phyloP scores from a whole-genome alignment of 2,329 filamentous ascomycete species.

The Aureobasidium sp. region DNA sequence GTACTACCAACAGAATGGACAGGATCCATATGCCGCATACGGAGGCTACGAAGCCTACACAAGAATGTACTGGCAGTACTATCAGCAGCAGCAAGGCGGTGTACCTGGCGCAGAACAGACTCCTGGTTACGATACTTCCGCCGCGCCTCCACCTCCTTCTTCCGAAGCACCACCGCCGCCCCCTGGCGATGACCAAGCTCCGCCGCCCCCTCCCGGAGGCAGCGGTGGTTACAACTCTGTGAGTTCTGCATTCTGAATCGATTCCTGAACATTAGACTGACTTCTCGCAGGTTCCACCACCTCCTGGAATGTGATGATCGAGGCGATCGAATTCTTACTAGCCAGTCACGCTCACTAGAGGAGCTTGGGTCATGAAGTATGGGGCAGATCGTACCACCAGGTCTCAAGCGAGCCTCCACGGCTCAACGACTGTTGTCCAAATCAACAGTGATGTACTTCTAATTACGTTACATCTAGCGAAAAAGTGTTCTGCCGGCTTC shows the following conservation, averaged over 20 bases:
- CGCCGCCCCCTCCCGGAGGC: slow-evolving; percentile 49
- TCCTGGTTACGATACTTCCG: slow-evolving; percentile 27
- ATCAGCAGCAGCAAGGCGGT: slow-evolving; percentile 18
- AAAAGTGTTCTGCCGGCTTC: not conserved
- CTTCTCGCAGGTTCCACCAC: slow-evolving; percentile 42
- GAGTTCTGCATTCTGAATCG: slow-evolving; percentile 30
- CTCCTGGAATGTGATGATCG: slow-evolving; percentile 39
- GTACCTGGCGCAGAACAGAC: not conserved
- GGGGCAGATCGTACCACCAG: not conserved
- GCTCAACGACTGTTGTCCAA: not conserved
- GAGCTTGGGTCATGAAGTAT: not conserved
- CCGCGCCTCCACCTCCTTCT: slow-evolving; percentile 32
- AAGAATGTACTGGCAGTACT: slow-evolving; percentile 20
- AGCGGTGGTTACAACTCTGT: slow-evolving; percentile 60
- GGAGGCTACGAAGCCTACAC: slow-evolving; percentile 53
- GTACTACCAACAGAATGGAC: slow-evolving; percentile 54
- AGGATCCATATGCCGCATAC: slow-evolving; percentile 81
- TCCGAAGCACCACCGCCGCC: slow-evolving; percentile 20
- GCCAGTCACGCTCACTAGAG: not conserved
- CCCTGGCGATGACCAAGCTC: slow-evolving; percentile 17
- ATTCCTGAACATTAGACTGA: slow-evolving; percentile 5
- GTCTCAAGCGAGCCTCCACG: not conserved
- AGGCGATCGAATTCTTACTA: not conserved
- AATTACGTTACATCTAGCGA: not conserved
- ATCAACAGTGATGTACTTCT: not conserved